These are phyloP conservation scores for Haematococcus sp. DNA, from an alignment of 139 green algal species.

Conservation along the genomic window DNA sequence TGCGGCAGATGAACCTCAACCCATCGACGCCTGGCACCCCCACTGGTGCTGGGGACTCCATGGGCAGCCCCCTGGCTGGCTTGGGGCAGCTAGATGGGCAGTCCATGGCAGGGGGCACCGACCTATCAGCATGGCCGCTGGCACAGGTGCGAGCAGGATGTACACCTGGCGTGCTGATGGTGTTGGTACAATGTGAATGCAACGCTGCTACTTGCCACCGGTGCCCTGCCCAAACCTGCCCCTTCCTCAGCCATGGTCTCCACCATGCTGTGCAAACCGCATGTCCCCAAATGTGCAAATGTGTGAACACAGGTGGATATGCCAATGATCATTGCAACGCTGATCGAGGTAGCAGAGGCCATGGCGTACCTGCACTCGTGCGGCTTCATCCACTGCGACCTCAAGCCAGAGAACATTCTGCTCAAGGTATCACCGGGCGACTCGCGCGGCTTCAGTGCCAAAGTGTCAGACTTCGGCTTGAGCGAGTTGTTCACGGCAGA, in stretches of 20 bases:
- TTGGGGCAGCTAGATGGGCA: no score
- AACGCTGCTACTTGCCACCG: not conserved
- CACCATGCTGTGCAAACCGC: not conserved
- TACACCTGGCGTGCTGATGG: no score
- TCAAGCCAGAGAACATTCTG: slow-evolving; percentile 84
- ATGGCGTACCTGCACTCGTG: slow-evolving; percentile 72
- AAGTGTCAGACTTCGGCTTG: slow-evolving; percentile 45
- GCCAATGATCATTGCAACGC: slow-evolving; percentile 18
- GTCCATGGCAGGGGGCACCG: no score
- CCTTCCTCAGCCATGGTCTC: no score
- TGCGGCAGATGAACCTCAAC: slow-evolving; percentile 14
- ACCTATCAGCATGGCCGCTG: no score
- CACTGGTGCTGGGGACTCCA: no score
- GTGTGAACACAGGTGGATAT: slow-evolving; percentile 8
- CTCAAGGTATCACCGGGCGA: slow-evolving; percentile 47
- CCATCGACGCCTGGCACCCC: no score
- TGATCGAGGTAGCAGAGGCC: slow-evolving; percentile 26
- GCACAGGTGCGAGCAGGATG: no score
- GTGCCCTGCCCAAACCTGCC: no score
- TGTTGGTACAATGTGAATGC: not conserved
- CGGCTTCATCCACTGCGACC: slow-evolving; percentile 87
- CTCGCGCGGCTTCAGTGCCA: slow-evolving; percentile 25
- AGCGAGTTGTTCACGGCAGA: slow-evolving; percentile 30
- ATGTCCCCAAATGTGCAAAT: not conserved
- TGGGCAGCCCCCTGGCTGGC: no score